Conservation (phyloP, 2,329 filamentous ascomycete species). For the Penicillium hordei region DNA sequence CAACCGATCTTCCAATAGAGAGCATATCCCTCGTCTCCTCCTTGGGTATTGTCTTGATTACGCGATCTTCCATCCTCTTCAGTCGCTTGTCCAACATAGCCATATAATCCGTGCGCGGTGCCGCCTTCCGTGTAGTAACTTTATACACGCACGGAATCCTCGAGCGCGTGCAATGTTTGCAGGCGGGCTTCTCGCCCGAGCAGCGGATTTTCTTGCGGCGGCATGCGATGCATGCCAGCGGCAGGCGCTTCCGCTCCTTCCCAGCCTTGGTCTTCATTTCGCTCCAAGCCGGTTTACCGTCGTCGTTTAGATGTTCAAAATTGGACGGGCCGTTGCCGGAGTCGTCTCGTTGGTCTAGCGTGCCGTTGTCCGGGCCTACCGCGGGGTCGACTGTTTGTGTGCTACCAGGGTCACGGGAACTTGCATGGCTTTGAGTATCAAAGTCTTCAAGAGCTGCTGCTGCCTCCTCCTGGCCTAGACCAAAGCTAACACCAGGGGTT, state of each 20-base stretch:
- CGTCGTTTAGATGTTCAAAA: constrained; percentile 45
- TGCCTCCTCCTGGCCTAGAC: constrained; percentile 29
- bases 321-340: constrained; percentile 22
- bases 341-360: constrained; percentile 25
- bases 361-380: constrained; percentile 19
- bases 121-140: constrained; percentile 89
- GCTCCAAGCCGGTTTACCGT: constrained; percentile 67
- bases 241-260: constrained; percentile 90
- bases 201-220: constrained; percentile 97
- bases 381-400: constrained; percentile 27
- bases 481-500: constrained; percentile 25
- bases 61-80: constrained; percentile 96
- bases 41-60: constrained; percentile 92
- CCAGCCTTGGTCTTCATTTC: constrained; percentile 88
- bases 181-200: constrained; percentile 94
- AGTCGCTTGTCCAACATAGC: constrained; percentile 95
- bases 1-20: constrained; percentile 72
- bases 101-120: constrained; percentile 96
- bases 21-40: constrained; percentile 70
- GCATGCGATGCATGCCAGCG: constrained; percentile 92
- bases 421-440: constrained; percentile 37
- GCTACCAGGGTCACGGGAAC: constrained; percentile 37
- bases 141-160: constrained; percentile 97
- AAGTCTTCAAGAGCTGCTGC: constrained; percentile 32
- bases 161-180: constrained; percentile 91